phyloP scores from a whole-genome alignment of 352 stramenopile genomes.

The Phytophthora fragariaefolia region DNA sequence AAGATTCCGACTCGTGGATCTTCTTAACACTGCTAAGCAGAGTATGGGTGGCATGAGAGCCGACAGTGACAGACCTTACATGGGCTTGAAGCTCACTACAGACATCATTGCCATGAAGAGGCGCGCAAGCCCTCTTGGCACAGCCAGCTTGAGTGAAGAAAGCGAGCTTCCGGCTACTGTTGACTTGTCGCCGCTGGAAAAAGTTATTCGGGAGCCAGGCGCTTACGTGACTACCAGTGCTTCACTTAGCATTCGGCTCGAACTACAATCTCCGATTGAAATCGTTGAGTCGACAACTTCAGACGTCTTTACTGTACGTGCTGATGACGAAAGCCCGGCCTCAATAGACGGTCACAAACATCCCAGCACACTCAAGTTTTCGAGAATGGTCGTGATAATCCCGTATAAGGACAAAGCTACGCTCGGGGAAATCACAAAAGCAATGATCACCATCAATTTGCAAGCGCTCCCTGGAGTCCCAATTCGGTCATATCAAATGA shows the following conservation, averaged over 20 bases:
- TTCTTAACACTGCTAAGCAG: constrained; percentile 42
- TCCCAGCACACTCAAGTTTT: constrained; percentile 47
- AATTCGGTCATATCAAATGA: constrained; percentile 86
- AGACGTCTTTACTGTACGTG: background rate
- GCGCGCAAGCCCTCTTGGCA: constrained; percentile 55
- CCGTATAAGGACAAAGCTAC: constrained; percentile 75
- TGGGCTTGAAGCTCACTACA: constrained; percentile 52
- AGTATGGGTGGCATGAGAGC: constrained; percentile 23
- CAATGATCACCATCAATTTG: constrained; percentile 73
- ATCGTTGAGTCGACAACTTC: background rate
- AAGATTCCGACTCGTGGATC: constrained; percentile 65
- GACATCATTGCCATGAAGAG: constrained; percentile 65
- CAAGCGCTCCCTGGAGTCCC: constrained; percentile 53
- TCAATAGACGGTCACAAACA: background rate
- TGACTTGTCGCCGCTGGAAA: constrained; percentile 47
- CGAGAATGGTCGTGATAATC: constrained; percentile 83
- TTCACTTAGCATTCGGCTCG: constrained; percentile 49
- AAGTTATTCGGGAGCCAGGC: constrained; percentile 63
- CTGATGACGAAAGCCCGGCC: constrained; percentile 2
- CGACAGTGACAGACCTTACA: constrained; percentile 35
- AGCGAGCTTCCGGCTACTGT: constrained; percentile 24
- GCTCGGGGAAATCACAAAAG: constrained; percentile 57
- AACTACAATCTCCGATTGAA: constrained; percentile 50
- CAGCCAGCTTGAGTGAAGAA: constrained; percentile 28
- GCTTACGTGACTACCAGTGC: constrained; percentile 53